phyloP scores from a whole-genome alignment of 2,329 filamentous ascomycete genomes.

The Phyllosticta citriasiana region DNA sequence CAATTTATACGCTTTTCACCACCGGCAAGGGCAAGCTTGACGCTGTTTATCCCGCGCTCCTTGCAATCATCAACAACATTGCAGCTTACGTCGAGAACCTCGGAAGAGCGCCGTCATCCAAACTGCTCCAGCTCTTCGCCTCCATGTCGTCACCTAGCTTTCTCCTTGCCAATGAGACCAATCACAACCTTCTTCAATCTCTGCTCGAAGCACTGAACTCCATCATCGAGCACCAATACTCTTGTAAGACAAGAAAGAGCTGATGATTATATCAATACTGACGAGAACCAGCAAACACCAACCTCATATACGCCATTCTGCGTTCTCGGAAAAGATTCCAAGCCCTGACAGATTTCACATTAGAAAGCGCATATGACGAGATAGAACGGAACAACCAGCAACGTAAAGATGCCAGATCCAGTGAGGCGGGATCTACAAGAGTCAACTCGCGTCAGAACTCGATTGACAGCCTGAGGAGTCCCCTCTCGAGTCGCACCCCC shows the following conservation, averaged over 20 bases:
- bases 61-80: conserved; percentile 91
- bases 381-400: conserved; percentile 69
- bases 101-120: conserved; percentile 64
- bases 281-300: conserved; percentile 55
- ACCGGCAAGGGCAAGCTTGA: conserved; percentile 83
- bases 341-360: conserved; percentile 73
- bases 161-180: conserved; percentile 81
- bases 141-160: conserved; percentile 94
- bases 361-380: conserved; percentile 86
- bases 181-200: conserved; percentile 70
- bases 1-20: conserved; percentile 84
- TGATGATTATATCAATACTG: not conserved
- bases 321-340: conserved; percentile 77
- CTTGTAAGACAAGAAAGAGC: conserved; percentile 42
- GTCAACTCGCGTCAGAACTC: conserved; percentile 45
- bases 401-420: conserved; percentile 47
- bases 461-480: conserved; percentile 57
- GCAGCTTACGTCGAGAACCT: conserved; percentile 74
- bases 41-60: conserved; percentile 80
- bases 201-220: conserved; percentile 83
- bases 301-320: conserved; percentile 69
- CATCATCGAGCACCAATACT: conserved; percentile 80
- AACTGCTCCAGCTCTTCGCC: conserved; percentile 75
- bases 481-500: conserved; percentile 46
- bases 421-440: conserved; percentile 26